Percentiles rank a stretch among this genome's conserved stretches.
Evolutionary conservation across 306 rosid genomes (phyloP).

Genomic region (Dryas octopetala): DNA sequence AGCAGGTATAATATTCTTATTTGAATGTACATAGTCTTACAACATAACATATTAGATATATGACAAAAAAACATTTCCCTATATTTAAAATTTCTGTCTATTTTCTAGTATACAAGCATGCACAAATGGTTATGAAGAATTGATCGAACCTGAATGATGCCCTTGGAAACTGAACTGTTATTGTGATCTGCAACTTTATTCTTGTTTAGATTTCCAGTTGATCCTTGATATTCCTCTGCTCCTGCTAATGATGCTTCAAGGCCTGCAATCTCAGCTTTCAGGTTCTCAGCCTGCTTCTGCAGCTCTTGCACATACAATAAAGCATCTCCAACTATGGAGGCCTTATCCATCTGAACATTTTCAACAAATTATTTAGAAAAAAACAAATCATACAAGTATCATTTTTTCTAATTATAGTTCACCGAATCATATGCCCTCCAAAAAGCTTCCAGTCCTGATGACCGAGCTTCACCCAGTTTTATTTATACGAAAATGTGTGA

Average conservation of each 20-base stretch:
- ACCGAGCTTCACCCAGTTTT: too few relatives aligned
- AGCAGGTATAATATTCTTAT: too few relatives aligned
- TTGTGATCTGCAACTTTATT: slow-evolving; percentile 25
- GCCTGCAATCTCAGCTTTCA: slow-evolving; percentile 64
- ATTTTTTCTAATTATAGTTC: too few relatives aligned
- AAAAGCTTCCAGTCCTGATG: too few relatives aligned
- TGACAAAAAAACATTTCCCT: too few relatives aligned
- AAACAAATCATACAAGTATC: too few relatives aligned
- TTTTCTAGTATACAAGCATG: too few relatives aligned
- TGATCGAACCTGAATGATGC: slow-evolving; percentile 52
- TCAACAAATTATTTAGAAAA: not conserved
- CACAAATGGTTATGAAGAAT: not conserved
- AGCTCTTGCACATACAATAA: slow-evolving; percentile 65
- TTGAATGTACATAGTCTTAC: too few relatives aligned
- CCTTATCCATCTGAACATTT: slow-evolving; percentile 80
- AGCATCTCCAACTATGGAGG: slow-evolving; percentile 92
- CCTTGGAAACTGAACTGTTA: slow-evolving; percentile 38
- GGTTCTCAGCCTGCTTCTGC: slow-evolving; percentile 67
- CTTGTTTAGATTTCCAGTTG: slow-evolving; percentile 32
- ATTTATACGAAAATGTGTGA: too few relatives aligned
- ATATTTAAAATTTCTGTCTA: too few relatives aligned
- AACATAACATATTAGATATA: too few relatives aligned
- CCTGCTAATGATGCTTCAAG: slow-evolving; percentile 61
- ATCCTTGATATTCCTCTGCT: slow-evolving; percentile 40
- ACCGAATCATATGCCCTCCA: too few relatives aligned